These are phyloP conservation scores for Nyssa sinensis DNA, from an alignment of 148 eudicot genomes.

Conservation along the genomic window DNA sequence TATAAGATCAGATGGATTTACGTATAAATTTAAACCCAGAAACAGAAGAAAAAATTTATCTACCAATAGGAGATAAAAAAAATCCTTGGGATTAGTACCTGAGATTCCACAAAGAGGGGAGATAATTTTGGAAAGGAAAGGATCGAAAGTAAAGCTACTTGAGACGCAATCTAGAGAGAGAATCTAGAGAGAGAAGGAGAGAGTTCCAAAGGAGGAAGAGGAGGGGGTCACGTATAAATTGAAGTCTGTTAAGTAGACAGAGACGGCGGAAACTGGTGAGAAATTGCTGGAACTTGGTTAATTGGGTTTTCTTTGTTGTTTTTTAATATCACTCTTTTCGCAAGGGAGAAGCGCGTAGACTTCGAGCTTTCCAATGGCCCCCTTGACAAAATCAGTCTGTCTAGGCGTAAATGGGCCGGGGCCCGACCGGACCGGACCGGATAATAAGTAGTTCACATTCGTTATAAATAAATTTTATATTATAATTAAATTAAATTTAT, in stretches of 20 bases:
- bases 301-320: background rate
- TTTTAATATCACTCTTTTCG: too few relatives aligned
- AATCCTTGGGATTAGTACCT: background rate
- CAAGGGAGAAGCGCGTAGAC: slow-evolving; percentile 3
- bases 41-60: background rate
- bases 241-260: background rate
- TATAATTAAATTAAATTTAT: too few relatives aligned
- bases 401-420: background rate
- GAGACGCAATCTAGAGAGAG: slow-evolving; percentile 1
- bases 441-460: too few relatives aligned
- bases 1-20: background rate
- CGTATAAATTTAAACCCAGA: slow-evolving; percentile 1
- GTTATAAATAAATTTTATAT: too few relatives aligned
- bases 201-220: background rate
- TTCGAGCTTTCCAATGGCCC: background rate
- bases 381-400: background rate
- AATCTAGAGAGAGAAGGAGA: background rate
- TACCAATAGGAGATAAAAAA: background rate
- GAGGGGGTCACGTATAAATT: background rate
- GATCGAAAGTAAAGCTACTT: background rate
- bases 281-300: background rate
- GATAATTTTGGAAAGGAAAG: background rate
- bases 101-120: background rate
- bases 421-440: too few relatives aligned
- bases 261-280: slow-evolving; percentile 8